Evolutionary conservation across 805 yeast genomes (phyloP), one percentile per base, ranked within the genome.

Genomic region (Ogataea kodamae): DNA sequence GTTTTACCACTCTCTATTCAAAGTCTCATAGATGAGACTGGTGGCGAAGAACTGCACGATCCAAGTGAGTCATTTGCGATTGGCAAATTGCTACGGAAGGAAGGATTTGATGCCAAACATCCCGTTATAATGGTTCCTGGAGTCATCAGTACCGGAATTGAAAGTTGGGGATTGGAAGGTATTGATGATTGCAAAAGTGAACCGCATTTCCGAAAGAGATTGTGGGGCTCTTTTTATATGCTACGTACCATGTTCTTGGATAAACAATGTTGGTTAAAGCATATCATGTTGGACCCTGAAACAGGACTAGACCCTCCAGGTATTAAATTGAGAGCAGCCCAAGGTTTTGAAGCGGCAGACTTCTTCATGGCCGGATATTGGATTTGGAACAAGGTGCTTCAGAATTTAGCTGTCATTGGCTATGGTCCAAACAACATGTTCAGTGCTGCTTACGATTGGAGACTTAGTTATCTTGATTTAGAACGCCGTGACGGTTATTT

Each of bases 161-260:
- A 92, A 59, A 79, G 88, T 30, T 92, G 98, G 98, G 81, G 95
- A 0, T 65, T 85, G 3, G 72, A 66, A 20, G 88, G 88, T 8
- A 72, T 81, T 5, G 74, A 66, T 3, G 92, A 79, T 5, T 92
- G 98, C 57, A 92, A 95, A 4, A 73, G 87, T 22, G 75, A 79
- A 39, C 70, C 78, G 7, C 94, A 90, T 58, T 92, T 90, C 63
- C 70, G 98, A 32, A 89, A 88, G 54, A 68, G 97, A 46, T 58
- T 92, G 37, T 92, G 98, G 98, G 98, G 98, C 0, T 86, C 96
- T 0, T 89, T 88, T 65, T 88, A 85, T 55, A 92, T 92, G 98
- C 62, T 92, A 38, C 71, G 83, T 46, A 79, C 95, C 3, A 90
- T 92, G 97, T 68, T 92, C 14, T 64, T 89, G 35, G 96, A 90